phyloP scores from a whole-genome alignment of 2,329 filamentous ascomycete species.

The Coniochaeta sp. region DNA sequence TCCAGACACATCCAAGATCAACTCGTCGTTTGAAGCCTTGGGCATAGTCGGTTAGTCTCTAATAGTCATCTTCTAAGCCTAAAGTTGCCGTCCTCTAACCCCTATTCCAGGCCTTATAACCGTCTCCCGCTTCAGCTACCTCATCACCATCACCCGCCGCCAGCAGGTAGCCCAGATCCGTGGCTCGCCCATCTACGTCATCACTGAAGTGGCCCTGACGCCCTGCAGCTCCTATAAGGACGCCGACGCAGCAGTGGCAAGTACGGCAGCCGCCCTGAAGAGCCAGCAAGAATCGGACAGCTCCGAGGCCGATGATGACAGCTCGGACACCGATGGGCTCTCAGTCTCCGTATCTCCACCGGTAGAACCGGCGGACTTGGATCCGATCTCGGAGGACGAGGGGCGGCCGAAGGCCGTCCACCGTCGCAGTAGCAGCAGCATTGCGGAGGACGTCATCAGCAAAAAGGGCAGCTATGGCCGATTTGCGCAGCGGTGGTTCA shows the following conservation, averaged over 20 bases:
- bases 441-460: slow-evolving; percentile 83
- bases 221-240: slow-evolving; percentile 72
- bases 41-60: slow-evolving; percentile 46
- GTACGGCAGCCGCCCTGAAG: slow-evolving; percentile 42
- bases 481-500: slow-evolving; percentile 90
- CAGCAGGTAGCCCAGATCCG: slow-evolving; percentile 84
- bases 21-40: slow-evolving; percentile 51
- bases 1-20: slow-evolving; percentile 34
- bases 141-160: slow-evolving; percentile 79
- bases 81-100: not conserved
- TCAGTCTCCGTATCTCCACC: slow-evolving; percentile 20
- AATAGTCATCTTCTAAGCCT: not conserved
- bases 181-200: slow-evolving; percentile 74
- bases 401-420: slow-evolving; percentile 16
- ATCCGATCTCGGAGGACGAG: slow-evolving; percentile 23
- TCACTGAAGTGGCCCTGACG: slow-evolving; percentile 86
- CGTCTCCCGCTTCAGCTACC: slow-evolving; percentile 72
- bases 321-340: slow-evolving; percentile 36
- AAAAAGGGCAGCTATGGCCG: slow-evolving; percentile 77
- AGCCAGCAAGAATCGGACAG: slow-evolving; percentile 25
- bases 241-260: slow-evolving; percentile 63
- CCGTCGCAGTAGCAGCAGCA: slow-evolving; percentile 39
- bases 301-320: slow-evolving; percentile 26
- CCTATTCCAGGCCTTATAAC: slow-evolving; percentile 66
- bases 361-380: slow-evolving; percentile 37